These are phyloP conservation scores for Fabrea salina DNA, from an alignment of 169 alveolate genomes.

Conservation along the genomic window DNA sequence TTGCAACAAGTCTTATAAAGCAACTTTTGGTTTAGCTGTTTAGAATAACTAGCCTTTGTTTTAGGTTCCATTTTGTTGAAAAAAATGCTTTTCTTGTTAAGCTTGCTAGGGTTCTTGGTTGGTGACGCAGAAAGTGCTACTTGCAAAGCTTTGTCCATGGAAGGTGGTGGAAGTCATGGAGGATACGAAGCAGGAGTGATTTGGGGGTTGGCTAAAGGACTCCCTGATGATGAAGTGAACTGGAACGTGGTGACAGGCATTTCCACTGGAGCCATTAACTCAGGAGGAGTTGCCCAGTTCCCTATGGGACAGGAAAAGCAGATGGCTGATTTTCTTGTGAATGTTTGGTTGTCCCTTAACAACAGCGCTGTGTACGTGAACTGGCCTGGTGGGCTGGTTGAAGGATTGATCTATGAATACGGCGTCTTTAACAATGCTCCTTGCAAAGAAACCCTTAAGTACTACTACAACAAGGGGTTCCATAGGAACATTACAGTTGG, in stretches of 20 bases:
- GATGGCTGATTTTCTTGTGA: conserved; percentile 1
- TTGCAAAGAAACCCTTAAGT: neutral
- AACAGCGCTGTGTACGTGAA: neutral
- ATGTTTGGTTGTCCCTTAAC: conserved; percentile 29
- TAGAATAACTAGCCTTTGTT: too few species aligned
- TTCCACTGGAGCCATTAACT: conserved; percentile 41
- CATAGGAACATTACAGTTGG: conserved; percentile 30
- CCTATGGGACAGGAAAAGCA: conserved; percentile 38
- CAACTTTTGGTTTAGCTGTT: too few species aligned
- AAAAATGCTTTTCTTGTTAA: too few species aligned
- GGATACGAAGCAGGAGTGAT: conserved; percentile 45
- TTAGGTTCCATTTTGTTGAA: too few species aligned
- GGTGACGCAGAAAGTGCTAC: too few species aligned
- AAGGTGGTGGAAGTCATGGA: conserved; percentile 55
- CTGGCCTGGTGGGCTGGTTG: conserved; percentile 23
- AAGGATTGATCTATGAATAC: neutral
- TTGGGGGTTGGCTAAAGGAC: neutral
- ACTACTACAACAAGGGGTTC: neutral
- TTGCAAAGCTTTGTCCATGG: conserved; percentile 38
- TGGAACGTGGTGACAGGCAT: conserved; percentile 37
- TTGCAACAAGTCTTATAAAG: too few species aligned
- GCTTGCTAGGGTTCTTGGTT: too few species aligned
- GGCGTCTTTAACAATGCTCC: neutral
- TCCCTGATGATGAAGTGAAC: neutral
- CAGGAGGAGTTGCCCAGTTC: conserved; percentile 28